These are phyloP conservation scores for Niebla homalea DNA, from an alignment of 495 filamentous ascomycete species.

Conservation along the genomic window DNA sequence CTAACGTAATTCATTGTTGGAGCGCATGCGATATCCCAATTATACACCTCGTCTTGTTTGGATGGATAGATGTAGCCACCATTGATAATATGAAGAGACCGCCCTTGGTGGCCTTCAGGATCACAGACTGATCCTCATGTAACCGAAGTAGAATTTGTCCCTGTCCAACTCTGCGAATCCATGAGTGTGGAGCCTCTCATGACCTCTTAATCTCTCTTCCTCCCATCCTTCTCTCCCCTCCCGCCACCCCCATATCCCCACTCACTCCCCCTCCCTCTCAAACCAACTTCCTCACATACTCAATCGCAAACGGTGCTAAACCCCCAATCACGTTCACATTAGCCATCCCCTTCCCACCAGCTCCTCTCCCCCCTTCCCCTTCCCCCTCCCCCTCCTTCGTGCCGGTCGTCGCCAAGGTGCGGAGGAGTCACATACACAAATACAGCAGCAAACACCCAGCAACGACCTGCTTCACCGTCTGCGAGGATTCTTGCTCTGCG, in stretches of 20 bases:
- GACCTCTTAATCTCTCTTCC: neutral
- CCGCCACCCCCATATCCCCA: constrained; percentile 17
- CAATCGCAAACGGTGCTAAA: constrained; percentile 69
- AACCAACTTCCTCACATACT: constrained; percentile 61
- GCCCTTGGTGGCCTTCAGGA: neutral
- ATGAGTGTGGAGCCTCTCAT: neutral
- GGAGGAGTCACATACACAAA: constrained; percentile 50
- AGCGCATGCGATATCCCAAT: neutral
- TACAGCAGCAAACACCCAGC: constrained; percentile 58
- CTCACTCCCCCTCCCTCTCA: constrained; percentile 26
- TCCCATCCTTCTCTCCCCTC: neutral
- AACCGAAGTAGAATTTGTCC: neutral
- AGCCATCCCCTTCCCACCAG: neutral
- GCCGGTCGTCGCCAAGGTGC: too few relatives aligned
- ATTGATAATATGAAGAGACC: neutral
- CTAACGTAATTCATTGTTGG: neutral
- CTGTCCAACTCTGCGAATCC: neutral
- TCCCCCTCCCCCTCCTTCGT: neutral
- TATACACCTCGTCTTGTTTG: neutral
- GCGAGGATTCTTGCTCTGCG: constrained; percentile 56
- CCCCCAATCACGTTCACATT: neutral
- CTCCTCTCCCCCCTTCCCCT: neutral
- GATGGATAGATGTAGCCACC: constrained; percentile 1
- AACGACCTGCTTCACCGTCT: constrained; percentile 50
- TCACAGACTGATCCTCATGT: neutral